Base-by-base conservation (phyloP, 805 yeast genomes). In the Barnettozyma vustinii region DNA sequence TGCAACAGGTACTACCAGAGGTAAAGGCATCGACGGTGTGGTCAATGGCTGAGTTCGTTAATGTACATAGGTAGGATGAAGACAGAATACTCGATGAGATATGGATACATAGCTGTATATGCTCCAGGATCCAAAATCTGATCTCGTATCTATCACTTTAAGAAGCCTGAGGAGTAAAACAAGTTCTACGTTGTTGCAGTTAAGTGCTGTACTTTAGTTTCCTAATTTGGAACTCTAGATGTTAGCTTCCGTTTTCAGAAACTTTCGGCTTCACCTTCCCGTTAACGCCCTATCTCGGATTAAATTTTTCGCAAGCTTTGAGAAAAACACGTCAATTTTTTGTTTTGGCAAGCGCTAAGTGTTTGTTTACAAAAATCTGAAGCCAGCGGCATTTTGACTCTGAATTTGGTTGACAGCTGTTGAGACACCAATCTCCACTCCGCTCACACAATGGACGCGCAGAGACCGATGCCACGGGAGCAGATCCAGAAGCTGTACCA, bases 401-500 rank as follows among this genome's bases (percentile, higher is more conserved):
- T 26, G 25, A 19, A 16, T 40, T 16, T 40, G n/a, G 43, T 40
- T 40, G 13, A 25, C 20, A 23, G 19, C 21, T 26, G 35, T 15
- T 36, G 39, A 36, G 23, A 36, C 9, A 16, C 32, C 32, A n/a
- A 4, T 10, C 41, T 39, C 41, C 27, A 20, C 27, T 13, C 18
- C 16, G 27, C 25, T 9, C 41, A 23, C 18, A 12, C 32, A 42
- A 60, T 59, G 64, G 63, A 59, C 46, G 48, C 54, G 46, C 54
- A 45, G 48, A 52, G 60, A 45, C 51, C 52, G 9, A 50, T 56
- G 27, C 52, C 62, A 36, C 54, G 58, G 23, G 65, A 61, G 54
- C 64, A 61, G 39, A 47, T 61, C 16, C 63, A 61, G 45, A 61
- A 56, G 54, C 56, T 61, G 30, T 61, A 55, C 46, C 53, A 52